Percentiles rank a stretch among this genome's conserved stretches.
phyloP scores from a whole-genome alignment of 2,329 filamentous ascomycete genomes.

The Plenodomus biglobosus region DNA sequence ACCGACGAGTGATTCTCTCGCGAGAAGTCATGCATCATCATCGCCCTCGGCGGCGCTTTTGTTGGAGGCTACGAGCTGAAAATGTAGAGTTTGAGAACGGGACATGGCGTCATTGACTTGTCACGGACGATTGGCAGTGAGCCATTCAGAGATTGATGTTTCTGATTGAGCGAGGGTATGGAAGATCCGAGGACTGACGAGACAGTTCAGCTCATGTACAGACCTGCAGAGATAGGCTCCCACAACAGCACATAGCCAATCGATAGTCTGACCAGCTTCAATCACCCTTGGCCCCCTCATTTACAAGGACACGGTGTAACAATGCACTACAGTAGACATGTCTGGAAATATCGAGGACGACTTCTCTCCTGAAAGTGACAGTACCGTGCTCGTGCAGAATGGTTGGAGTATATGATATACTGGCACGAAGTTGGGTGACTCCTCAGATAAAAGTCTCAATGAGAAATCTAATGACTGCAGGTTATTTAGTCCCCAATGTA shows the following conservation, averaged over 20 bases:
- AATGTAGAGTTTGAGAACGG: neutral
- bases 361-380: neutral
- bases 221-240: neutral
- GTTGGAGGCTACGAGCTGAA: neutral
- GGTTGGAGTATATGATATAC: neutral
- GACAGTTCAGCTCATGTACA: neutral
- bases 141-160: neutral
- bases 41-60: neutral
- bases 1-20: too few species aligned
- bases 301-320: neutral
- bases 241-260: neutral
- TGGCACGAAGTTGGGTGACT: neutral
- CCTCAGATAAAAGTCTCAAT: conserved; percentile 1
- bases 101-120: neutral
- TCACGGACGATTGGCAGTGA: neutral
- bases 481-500: neutral
- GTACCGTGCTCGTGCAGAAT: neutral
- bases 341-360: neutral
- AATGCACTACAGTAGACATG: neutral
- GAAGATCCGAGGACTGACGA: neutral
- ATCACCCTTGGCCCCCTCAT: neutral
- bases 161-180: neutral
- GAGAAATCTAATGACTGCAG: neutral
- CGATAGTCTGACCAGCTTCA: neutral
- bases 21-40: neutral